Evolutionary conservation across 2,329 filamentous ascomycete species (phyloP).

Genomic region (Cordyceps cicadae): DNA sequence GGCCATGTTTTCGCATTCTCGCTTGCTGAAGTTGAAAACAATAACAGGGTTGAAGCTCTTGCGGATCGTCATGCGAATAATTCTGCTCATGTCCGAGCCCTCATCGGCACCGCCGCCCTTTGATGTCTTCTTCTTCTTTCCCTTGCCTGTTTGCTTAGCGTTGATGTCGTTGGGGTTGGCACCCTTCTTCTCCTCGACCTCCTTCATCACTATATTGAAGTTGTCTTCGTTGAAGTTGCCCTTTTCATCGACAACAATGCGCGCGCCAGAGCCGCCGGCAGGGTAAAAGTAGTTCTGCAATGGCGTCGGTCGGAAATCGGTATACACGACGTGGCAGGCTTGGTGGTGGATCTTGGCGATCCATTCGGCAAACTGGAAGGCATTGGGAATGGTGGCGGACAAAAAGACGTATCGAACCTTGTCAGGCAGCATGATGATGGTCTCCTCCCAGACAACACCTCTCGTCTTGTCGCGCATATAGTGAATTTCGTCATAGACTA

Average conservation of each 20-base stretch:
- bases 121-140: slow-evolving; percentile 85
- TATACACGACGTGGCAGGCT: slow-evolving; percentile 97
- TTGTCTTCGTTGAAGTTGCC: slow-evolving; percentile 94
- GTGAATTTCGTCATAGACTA: slow-evolving; percentile 97
- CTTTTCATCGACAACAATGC: slow-evolving; percentile 93
- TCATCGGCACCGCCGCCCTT: slow-evolving; percentile 67
- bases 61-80: slow-evolving; percentile 97
- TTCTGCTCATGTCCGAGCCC: slow-evolving; percentile 86
- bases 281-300: slow-evolving; percentile 98
- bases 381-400: slow-evolving; percentile 96
- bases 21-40: slow-evolving; percentile 98
- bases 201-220: slow-evolving; percentile 90
- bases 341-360: slow-evolving; percentile 97
- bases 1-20: slow-evolving; percentile 87
- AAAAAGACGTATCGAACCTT: slow-evolving; percentile 98
- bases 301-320: slow-evolving; percentile 93
- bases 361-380: slow-evolving; percentile 99
- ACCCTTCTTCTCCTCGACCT: slow-evolving; percentile 81
- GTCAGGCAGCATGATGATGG: slow-evolving; percentile 93
- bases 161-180: slow-evolving; percentile 71
- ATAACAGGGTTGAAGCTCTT: slow-evolving; percentile 98
- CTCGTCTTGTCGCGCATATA: slow-evolving; percentile 92
- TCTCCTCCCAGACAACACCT: slow-evolving; percentile 99
- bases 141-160: slow-evolving; percentile 75
- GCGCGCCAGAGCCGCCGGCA: slow-evolving; percentile 82